Evolutionary conservation across 2,329 filamentous ascomycete species (phyloP), one percentile per base, ranked within the genome.

Genomic region (Salinomyces thailandicus): DNA sequence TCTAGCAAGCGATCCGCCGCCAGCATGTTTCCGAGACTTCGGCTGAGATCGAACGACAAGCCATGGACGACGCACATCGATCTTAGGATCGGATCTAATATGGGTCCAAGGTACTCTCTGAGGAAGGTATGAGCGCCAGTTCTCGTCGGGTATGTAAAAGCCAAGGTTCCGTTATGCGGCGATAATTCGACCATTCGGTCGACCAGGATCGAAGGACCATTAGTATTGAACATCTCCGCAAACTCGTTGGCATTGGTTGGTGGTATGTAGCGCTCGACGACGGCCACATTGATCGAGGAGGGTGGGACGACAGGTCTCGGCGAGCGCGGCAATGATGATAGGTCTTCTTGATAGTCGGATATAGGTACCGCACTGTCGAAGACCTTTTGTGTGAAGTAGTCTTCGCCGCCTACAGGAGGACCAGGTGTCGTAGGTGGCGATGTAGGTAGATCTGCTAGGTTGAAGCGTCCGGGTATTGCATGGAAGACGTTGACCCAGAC

Each of bases 221-320:
- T 63, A 3, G 65, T 58, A 12, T 61, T 63, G 53, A 79, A 79
- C 49, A 79, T 67, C 44, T 75, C 69, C 19, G 62, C 57, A 41
- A 75, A 76, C 50, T 80, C 76, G 46, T 72, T 66, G 1, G 60
- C 51, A 15, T 68, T 75, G 0, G 73, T 68, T 2, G 76, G 75
- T 13, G 76, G 76, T n/a, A 80, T 73, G 53, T 77, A 79, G 24
- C 76, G 70, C 56, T 80, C 76, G 3, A 79, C 64, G 9, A 79
- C 63, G 2, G 74, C 72, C 27, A 79, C 61, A 37, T 78, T 67
- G 42, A 79, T 72, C 33, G 69, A 74, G 13, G 66, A 67, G 0
- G 75, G 75, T 5, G 73, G 70, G 1, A 77, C 75, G 29, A 77
- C 67, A 2, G 73, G 73, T 37, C 67, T 62, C 8, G 73, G 73